These are phyloP conservation scores for Fusarium armeniacum DNA, from an alignment of 2,329 filamentous ascomycete species.

Conservation along the genomic window DNA sequence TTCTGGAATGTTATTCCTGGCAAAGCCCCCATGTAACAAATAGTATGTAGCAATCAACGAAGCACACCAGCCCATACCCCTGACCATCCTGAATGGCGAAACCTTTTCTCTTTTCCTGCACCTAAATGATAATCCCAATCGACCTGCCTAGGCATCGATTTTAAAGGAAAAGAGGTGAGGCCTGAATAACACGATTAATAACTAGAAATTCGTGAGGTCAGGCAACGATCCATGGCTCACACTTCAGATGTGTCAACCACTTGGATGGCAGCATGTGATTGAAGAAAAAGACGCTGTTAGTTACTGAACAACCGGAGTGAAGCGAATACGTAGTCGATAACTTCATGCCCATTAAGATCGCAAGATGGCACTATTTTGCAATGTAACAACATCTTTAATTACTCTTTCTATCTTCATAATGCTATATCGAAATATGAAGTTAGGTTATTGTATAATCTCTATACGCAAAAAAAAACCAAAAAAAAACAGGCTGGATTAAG, in stretches of 20 bases:
- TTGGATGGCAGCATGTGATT: not conserved
- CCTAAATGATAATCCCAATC: not conserved
- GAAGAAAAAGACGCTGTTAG: not conserved
- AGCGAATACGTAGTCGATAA: not conserved
- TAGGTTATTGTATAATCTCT: not conserved
- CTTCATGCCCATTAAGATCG: not conserved
- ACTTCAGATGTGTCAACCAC: not conserved
- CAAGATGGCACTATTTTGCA: not conserved
- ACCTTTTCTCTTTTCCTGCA: not conserved
- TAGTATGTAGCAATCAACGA: constrained; percentile 7
- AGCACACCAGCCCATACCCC: not conserved
- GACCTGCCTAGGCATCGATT: not conserved
- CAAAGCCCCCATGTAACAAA: not conserved
- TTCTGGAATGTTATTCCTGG: not conserved
- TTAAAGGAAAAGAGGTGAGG: not conserved
- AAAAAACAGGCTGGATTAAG: not conserved
- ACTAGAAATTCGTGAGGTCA: constrained; percentile 34
- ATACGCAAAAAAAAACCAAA: too few species aligned
- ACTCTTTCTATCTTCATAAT: not conserved
- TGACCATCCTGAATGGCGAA: not conserved
- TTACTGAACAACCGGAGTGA: not conserved
- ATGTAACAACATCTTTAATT: not conserved
- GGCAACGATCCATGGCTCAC: constrained; percentile 17
- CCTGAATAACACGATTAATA: constrained; percentile 26
- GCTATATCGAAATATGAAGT: not conserved